Conservation (phyloP, 139 green algal genomes). For the Tetratostichococcus sp. region DNA sequence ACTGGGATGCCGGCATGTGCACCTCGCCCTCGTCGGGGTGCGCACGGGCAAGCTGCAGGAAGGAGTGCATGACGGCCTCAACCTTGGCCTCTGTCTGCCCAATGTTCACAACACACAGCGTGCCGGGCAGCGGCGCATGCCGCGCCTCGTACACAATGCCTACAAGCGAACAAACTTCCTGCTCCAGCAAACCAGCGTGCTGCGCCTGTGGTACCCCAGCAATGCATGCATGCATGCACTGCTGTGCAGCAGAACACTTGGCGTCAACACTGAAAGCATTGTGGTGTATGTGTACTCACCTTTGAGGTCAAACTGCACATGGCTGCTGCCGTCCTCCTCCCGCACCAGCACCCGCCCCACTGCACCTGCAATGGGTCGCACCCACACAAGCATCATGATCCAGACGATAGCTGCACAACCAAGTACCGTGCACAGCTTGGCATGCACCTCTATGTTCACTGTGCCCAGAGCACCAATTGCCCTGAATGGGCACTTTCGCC, state of each 20-base stretch:
- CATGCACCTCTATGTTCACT: no score
- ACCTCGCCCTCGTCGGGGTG: background rate
- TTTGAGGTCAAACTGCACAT: conserved; percentile 20
- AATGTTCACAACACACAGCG: conserved; percentile 22
- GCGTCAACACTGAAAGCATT: no score
- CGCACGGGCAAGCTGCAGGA: conserved; percentile 6
- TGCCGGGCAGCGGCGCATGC: conserved; percentile 12
- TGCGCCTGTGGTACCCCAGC: background rate
- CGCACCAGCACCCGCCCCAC: conserved; percentile 16
- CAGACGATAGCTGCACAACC: no score
- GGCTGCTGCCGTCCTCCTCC: background rate
- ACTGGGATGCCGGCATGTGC: no score
- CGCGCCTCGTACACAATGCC: conserved; percentile 11
- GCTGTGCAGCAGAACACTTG: no score
- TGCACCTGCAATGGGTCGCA: background rate
- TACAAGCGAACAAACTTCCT: background rate
- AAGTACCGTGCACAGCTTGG: no score
- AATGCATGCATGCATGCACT: no score
- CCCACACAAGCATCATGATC: background rate
- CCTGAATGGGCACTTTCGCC: no score
- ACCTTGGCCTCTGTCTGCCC: conserved; percentile 20
- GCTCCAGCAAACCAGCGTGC: background rate
- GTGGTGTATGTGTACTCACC: no score
- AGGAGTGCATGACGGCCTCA: conserved; percentile 9
- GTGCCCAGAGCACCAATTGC: no score